These are phyloP conservation scores for Moelleriella libera DNA, from an alignment of 2,329 filamentous ascomycete genomes.

Conservation along the genomic window DNA sequence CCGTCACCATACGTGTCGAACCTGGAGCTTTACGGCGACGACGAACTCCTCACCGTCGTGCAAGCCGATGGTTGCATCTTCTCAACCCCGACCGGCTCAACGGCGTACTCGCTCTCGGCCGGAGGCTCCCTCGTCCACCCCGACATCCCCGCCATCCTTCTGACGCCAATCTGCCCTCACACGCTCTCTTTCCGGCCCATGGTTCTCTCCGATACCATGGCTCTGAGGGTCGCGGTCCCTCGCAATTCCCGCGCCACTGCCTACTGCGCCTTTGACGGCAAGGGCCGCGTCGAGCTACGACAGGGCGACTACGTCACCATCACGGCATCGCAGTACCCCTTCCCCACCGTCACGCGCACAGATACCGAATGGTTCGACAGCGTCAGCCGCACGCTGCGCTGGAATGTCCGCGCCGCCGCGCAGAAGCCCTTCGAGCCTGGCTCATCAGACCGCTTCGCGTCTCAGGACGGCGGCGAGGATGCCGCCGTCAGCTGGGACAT, in stretches of 20 bases:
- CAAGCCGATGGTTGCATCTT: conserved; percentile 98
- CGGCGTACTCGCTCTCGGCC: conserved; percentile 90
- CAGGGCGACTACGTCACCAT: conserved; percentile 95
- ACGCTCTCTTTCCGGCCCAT: conserved; percentile 95
- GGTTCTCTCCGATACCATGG: conserved; percentile 91
- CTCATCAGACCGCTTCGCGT: conserved; percentile 16
- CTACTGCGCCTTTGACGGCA: conserved; percentile 95
- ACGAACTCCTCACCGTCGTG: conserved; percentile 86
- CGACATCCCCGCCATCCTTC: conserved; percentile 88
- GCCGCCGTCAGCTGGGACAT: conserved; percentile 73
- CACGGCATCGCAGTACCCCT: conserved; percentile 89
- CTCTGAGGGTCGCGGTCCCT: conserved; percentile 79
- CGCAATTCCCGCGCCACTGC: conserved; percentile 77
- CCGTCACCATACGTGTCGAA: conserved; percentile 96
- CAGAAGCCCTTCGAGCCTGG: conserved; percentile 74
- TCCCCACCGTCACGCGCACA: conserved; percentile 85
- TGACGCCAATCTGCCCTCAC: conserved; percentile 95
- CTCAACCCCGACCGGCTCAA: conserved; percentile 86
- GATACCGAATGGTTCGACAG: conserved; percentile 95
- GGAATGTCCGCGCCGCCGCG: conserved; percentile 85
- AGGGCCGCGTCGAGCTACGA: conserved; percentile 82
- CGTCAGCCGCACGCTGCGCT: conserved; percentile 78
- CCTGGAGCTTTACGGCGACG: conserved; percentile 88
- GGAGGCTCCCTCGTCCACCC: conserved; percentile 93
- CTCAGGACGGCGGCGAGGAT: conserved; percentile 30